Base-by-base conservation (phyloP, 129 eudicot species). In the Helianthus tuberosus region DNA sequence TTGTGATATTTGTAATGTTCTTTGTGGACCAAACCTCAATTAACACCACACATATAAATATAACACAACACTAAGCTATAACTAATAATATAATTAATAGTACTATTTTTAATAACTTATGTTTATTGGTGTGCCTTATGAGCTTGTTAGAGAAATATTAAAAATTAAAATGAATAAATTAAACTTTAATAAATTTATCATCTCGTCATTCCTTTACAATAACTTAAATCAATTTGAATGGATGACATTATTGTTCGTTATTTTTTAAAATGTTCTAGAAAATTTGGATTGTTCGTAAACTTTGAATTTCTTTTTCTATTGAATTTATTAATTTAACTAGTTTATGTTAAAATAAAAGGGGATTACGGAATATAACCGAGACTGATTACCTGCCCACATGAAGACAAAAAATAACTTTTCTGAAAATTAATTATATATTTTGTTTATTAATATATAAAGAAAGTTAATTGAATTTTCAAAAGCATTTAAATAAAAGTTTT, bases 331-430 rank as follows among this genome's bases (percentile, higher is more conserved):
- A 48, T 44, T 76, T 43, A 67, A 55, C 69, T 57, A 67, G 58
- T 76, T 66, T 41, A 67, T 29, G 51, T 55, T 14, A 5, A 57
- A 57, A 32, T 14, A 64, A 50, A 59, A 66, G 53, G 20, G 53
- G 29, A 71, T 67, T 20, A 58, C 38, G 64, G 64, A 59, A 69
- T 77, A 77, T 69, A 58, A 69, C 10, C 20, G 75, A 8, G 75
- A 76, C 60, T 32, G 60, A 35, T 59, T 49, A 68, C 69, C 81
- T 46, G 58, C 75, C 75, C 69, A 68, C 61, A 69, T 57, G 69
- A 32, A 46, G 75, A 77, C 81, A 77, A 77, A 48, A 47, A 27
- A 47, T 46, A 4, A 15, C 75, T 59, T 77, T 68, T 68, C 29
- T 35, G 69, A 8, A 9, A 44, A 48, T 67, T 57, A 13, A 60